Conservation (phyloP, 371 early-diverging fungal genomes). For the Circinella minor region DNA sequence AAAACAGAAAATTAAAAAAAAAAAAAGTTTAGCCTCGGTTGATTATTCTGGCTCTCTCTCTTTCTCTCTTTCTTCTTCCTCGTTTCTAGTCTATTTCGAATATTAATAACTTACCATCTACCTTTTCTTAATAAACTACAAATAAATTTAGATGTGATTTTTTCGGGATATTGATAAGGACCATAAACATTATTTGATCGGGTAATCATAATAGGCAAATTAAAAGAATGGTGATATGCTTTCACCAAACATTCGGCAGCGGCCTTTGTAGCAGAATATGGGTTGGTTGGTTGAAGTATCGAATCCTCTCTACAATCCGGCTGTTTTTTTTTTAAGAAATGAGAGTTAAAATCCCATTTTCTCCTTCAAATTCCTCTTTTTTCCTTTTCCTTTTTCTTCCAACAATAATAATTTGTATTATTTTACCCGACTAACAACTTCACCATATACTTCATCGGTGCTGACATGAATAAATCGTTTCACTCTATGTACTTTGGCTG, state of each 20-base stretch:
- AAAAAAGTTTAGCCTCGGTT: neutral
- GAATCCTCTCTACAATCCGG: conserved; percentile 74
- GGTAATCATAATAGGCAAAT: conserved; percentile 82
- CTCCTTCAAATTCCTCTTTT: no score
- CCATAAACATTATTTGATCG: conserved; percentile 89
- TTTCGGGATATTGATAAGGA: conserved; percentile 88
- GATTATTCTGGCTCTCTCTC: conserved; percentile 7
- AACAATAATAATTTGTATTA: neutral
- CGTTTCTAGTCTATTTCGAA: neutral
- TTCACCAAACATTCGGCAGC: conserved; percentile 86
- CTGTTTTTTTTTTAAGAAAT: conserved; percentile 29
- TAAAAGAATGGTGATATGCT: conserved; percentile 84
- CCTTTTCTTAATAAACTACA: conserved; percentile 66
- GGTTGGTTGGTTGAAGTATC: conserved; percentile 80
- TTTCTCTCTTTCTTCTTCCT: no score
- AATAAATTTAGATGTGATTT: conserved; percentile 88
- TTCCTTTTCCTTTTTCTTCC: neutral
- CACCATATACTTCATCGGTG: conserved; percentile 92
- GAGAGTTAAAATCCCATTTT: no score
- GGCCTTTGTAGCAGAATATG: conserved; percentile 91
- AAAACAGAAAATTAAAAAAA: neutral
- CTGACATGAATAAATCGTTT: conserved; percentile 79
- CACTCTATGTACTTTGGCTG: conserved; percentile 63
- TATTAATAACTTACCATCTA: conserved; percentile 52
- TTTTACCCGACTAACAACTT: conserved; percentile 62